Percentiles rank a stretch among this genome's conserved stretches.
phyloP scores from a whole-genome alignment of 495 filamentous ascomycete genomes.

The Hyphodiscus hymeniophilus region DNA sequence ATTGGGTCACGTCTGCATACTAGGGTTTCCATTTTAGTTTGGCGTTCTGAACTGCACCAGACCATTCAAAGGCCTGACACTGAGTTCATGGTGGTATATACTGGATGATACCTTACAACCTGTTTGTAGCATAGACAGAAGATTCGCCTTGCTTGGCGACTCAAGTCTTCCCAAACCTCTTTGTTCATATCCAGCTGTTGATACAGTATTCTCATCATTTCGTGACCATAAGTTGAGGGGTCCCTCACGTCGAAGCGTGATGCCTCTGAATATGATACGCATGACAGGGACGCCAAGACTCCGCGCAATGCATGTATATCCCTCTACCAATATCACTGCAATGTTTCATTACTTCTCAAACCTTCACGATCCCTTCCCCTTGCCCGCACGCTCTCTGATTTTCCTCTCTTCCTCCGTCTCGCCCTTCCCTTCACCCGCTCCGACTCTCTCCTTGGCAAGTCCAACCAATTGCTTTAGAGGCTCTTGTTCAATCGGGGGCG shows the following conservation, averaged over 20 bases:
- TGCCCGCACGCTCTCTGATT: constrained; percentile 8
- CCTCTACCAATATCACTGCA: not conserved
- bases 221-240: not conserved
- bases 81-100: not conserved
- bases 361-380: constrained; percentile 2
- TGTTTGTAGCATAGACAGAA: no score
- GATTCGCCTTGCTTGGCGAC: no score
- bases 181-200: no score
- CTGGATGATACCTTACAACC: constrained; percentile 3
- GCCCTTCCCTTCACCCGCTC: not conserved
- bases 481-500: constrained; percentile 23
- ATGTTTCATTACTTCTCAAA: not conserved
- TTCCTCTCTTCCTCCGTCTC: constrained; percentile 4
- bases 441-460: constrained; percentile 4
- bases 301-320: not conserved
- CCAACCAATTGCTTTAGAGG: constrained; percentile 16
- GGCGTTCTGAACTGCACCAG: not conserved
- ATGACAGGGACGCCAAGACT: not conserved
- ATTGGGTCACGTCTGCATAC: not conserved
- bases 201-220: no score
- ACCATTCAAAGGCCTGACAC: not conserved
- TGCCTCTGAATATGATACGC: not conserved
- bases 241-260: not conserved
- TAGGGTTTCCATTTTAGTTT: not conserved
- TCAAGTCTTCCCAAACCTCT: no score